Evolutionary conservation across 192 early-diverging fungal genomes (phyloP).

Genomic region (Coemansia sp.): DNA sequence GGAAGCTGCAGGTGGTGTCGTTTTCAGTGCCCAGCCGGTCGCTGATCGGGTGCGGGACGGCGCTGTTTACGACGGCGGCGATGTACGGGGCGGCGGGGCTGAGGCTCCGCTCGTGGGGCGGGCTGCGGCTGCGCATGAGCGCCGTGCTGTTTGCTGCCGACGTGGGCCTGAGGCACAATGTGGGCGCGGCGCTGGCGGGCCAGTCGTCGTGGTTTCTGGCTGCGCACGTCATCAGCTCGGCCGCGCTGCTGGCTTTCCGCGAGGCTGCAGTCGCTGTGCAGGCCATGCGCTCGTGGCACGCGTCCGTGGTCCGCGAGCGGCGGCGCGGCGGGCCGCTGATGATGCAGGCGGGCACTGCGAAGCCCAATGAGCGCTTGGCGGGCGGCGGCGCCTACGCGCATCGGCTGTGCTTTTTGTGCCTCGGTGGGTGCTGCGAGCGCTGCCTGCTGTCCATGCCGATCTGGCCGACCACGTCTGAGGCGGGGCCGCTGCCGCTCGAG

Average conservation of each 20-base stretch:
- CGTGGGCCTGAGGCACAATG: background rate
- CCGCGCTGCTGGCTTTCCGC: constrained; percentile 23
- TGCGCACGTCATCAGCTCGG: constrained; percentile 26
- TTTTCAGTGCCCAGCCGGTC: too few relatives aligned
- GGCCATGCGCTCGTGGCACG: constrained; percentile 47
- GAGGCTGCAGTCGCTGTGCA: constrained; percentile 34
- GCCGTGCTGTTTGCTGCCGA: background rate
- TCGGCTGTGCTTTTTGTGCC: constrained; percentile 52
- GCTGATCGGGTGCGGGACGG: background rate
- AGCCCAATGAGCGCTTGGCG: background rate
- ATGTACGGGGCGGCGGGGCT: background rate
- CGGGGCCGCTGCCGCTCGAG: background rate
- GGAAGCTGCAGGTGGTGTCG: too few relatives aligned
- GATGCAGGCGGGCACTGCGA: background rate
- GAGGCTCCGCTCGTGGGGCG: background rate
- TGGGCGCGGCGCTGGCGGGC: constrained; percentile 2
- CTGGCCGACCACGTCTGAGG: constrained; percentile 32
- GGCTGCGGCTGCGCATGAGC: background rate
- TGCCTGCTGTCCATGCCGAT: constrained; percentile 52
- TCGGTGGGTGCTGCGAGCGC: constrained; percentile 49
- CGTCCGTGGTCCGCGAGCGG: constrained; percentile 40
- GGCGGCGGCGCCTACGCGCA: constrained; percentile 20
- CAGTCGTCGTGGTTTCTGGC: constrained; percentile 20
- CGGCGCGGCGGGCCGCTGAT: constrained; percentile 26
- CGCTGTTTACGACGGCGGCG: background rate